Conservation (phyloP, 495 filamentous ascomycete genomes). For the Chaetomium fimeti region DNA sequence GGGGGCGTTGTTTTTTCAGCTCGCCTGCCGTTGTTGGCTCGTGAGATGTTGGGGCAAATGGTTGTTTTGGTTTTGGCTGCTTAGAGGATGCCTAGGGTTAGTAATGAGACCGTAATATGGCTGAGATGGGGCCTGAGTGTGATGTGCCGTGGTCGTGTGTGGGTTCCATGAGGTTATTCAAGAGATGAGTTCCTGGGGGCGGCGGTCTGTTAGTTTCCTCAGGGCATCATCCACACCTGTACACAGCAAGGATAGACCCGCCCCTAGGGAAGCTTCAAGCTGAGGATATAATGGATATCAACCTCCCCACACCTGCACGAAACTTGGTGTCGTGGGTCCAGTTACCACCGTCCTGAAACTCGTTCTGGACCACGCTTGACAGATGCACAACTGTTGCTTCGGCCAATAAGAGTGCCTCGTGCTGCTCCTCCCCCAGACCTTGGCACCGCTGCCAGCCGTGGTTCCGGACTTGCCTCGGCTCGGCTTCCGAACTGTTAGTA, state of each 20-base stretch:
- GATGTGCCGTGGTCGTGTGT: background rate
- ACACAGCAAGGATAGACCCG: too few relatives aligned
- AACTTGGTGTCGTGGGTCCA: background rate
- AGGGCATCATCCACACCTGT: too few relatives aligned
- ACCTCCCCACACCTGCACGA: background rate
- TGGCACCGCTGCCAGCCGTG: background rate
- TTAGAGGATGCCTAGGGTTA: conserved; percentile 9
- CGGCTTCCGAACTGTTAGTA: conserved; percentile 4
- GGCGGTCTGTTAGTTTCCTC: too few relatives aligned
- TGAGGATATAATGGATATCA: background rate
- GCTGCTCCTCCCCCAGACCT: background rate
- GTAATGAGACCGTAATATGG: conserved; percentile 9
- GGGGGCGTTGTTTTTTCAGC: conserved; percentile 15
- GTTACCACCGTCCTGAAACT: background rate
- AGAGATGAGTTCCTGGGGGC: too few relatives aligned
- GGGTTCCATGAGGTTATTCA: background rate
- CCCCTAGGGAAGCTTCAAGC: background rate
- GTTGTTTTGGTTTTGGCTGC: background rate
- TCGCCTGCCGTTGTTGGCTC: conserved; percentile 1
- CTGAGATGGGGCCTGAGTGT: background rate
- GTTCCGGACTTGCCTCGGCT: conserved; percentile 15
- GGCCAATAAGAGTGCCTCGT: background rate
- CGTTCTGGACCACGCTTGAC: background rate
- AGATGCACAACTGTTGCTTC: background rate
- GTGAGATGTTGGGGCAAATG: conserved; percentile 7